A percentile compares a stretch with the other conserved stretches of the same genome.
Evolutionary conservation across 2,329 filamentous ascomycete genomes (phyloP).

Genomic region (Penicillium nordicum): DNA sequence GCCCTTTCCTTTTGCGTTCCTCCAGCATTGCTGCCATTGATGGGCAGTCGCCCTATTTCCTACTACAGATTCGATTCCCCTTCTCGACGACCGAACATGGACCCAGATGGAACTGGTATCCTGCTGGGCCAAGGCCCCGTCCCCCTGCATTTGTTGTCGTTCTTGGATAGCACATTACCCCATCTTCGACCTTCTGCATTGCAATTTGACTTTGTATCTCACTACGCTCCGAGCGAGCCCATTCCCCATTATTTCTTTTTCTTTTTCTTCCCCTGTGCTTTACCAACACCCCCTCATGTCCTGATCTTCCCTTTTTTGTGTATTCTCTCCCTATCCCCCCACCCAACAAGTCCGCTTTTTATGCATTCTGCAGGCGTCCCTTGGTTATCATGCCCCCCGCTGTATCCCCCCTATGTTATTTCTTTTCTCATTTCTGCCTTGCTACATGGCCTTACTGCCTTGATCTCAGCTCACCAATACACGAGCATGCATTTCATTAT

Average conservation of each 20-base stretch:
- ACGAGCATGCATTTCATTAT: constrained; percentile 6
- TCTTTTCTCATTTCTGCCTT: constrained; percentile 21
- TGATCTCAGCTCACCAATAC: constrained; percentile 2
- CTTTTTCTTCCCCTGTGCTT: constrained; percentile 18
- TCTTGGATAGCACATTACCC: constrained; percentile 7
- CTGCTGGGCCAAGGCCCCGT: constrained; percentile 11
- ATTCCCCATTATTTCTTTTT: constrained; percentile 9
- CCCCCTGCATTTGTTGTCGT: constrained; percentile 19
- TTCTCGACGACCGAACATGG: constrained; percentile 11
- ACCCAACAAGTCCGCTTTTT: constrained; percentile 20
- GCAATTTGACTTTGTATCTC: constrained; percentile 15
- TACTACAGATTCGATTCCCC: constrained; percentile 11
- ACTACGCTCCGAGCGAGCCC: constrained; percentile 22
- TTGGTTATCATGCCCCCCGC: constrained; percentile 19
- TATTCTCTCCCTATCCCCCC: constrained; percentile 10
- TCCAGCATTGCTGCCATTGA: constrained; percentile 15
- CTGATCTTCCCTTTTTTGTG: constrained; percentile 21
- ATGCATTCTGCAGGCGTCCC: constrained; percentile 42
- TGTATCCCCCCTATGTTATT: constrained; percentile 17
- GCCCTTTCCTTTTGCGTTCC: constrained; percentile 15
- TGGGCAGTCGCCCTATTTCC: constrained; percentile 6
- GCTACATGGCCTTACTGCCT: constrained; percentile 10
- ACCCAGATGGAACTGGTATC: constrained; percentile 23
- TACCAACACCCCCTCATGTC: constrained; percentile 24
- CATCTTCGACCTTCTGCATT: constrained; percentile 16